These are phyloP conservation scores for Pseudozyma tsukubaensis DNA, from an alignment of 1,284 basidiomycete genomes.

Conservation along the genomic window DNA sequence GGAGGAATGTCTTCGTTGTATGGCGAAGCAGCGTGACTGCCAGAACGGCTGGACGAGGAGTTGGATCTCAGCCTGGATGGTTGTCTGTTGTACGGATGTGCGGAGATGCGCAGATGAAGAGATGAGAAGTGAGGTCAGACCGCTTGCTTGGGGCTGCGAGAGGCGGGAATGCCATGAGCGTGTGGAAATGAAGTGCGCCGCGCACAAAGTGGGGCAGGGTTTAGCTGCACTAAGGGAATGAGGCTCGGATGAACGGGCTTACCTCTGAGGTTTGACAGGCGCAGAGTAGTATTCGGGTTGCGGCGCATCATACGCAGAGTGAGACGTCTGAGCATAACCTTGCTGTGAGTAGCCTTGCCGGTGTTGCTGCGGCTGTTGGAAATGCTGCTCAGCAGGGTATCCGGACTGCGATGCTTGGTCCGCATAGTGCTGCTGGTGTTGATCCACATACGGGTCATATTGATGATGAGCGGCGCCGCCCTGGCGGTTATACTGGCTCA, in stretches of 20 bases:
- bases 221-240: too few species aligned
- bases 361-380: constrained; percentile 2
- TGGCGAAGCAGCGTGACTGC: constrained; percentile 10
- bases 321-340: constrained; percentile 11
- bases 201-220: too few species aligned
- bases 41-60: constrained; percentile 28
- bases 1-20: constrained; percentile 33
- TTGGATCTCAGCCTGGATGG: constrained; percentile 32
- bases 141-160: not conserved
- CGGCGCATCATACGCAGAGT: constrained; percentile 14
- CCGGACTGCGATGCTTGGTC: constrained; percentile 12
- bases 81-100: constrained; percentile 13
- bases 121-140: constrained; percentile 7
- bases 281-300: constrained; percentile 35
- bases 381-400: constrained; percentile 12
- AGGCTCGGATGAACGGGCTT: constrained; percentile 3
- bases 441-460: constrained; percentile 19
- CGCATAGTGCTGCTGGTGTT: constrained; percentile 12
- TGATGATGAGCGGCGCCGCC: constrained; percentile 17
- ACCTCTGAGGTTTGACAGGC: constrained; percentile 40
- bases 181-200: not conserved
- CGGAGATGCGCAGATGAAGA: not conserved
- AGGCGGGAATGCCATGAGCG: not conserved
- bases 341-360: constrained; percentile 3
- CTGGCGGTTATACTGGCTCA: constrained; percentile 35